Base-by-base conservation (phyloP, 352 stramenopile genomes). In the Phytophthora syringae region DNA sequence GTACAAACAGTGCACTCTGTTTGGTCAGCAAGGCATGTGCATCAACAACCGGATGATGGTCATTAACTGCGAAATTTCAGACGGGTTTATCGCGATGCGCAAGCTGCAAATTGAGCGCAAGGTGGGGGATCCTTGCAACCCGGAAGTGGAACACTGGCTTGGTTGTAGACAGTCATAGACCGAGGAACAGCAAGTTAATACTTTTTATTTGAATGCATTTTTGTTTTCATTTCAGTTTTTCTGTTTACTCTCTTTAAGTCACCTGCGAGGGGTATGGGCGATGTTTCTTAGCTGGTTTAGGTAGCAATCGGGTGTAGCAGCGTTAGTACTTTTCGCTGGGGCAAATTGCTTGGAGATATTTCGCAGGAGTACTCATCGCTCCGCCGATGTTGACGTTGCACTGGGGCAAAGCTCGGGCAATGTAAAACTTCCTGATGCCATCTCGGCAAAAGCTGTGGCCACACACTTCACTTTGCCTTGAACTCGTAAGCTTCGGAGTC, bases 11-110 rank as follows among this genome's bases (percentile, higher is more conserved):
- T 83, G 75, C 39, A 50, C 34, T 27, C 39, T 76, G 7, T 32
- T 56, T 13, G 64, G 59, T 7, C 7, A 15, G 2, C 55, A 72
- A 28, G 75, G 75, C 5, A 83, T 83, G 0, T 80, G 75, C 60
- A 77, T 58, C 61, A 83, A 79, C 20, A 68, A 44, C 3, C 58
- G 61, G 0, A 74, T 79, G 68, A 66, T 76, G 51, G 69, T 83
- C 7, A 52, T 79, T 34, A 66, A 61, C 15, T 83, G 72, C 32
- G 65, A 71, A 5, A 65, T 36, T 0, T 51, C 60, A 0, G n/a
- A 7, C 63, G 1, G 28, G 36, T 13, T 77, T 25, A 58, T 74
- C 15, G 15, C 22, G 2, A 77, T 79, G 72, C 56, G 68, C 2
- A 52, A 67, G 9, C 47, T 79, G n/a, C 75, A 80, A 40, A 79